Conservation (phyloP, 2,329 filamentous ascomycete species). For the Colletotrichum karsti region DNA sequence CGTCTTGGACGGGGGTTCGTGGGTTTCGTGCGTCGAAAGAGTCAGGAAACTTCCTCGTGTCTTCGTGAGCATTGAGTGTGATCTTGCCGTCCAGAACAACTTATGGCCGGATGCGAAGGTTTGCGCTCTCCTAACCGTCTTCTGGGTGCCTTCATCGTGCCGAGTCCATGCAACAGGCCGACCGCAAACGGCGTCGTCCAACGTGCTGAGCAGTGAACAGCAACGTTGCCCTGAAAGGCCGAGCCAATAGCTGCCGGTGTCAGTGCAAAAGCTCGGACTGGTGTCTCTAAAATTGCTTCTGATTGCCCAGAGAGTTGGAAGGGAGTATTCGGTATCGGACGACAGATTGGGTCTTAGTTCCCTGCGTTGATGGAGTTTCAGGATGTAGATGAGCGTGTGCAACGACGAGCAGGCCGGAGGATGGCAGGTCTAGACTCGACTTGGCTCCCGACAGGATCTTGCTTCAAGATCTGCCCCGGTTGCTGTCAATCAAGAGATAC, state of each 20-base stretch:
- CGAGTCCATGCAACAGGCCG: slow-evolving; percentile 11
- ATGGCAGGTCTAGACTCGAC: slow-evolving; percentile 4
- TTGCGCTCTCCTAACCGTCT: background rate
- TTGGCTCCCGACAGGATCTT: background rate
- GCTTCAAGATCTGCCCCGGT: background rate
- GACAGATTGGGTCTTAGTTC: background rate
- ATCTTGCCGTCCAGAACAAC: background rate
- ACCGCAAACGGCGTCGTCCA: slow-evolving; percentile 4
- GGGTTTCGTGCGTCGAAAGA: background rate
- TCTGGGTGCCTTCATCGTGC: background rate
- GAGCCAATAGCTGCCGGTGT: background rate
- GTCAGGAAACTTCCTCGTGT: background rate
- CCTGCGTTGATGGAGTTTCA: slow-evolving; percentile 20
- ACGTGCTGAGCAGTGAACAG: background rate
- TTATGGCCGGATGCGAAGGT: background rate
- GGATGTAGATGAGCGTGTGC: background rate
- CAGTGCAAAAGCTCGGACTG: slow-evolving; percentile 1
- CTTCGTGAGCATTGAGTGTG: background rate
- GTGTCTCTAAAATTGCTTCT: background rate
- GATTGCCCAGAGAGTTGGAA: slow-evolving; percentile 10
- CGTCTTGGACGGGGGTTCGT: background rate
- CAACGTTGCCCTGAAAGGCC: background rate
- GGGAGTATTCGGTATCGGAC: slow-evolving; percentile 10
- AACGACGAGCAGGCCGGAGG: background rate
- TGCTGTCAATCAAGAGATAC: background rate